Percentiles rank a stretch among this genome's conserved stretches.
Conservation (phyloP, 73 alveolate genomes). For the Uronychia binucleata region DNA sequence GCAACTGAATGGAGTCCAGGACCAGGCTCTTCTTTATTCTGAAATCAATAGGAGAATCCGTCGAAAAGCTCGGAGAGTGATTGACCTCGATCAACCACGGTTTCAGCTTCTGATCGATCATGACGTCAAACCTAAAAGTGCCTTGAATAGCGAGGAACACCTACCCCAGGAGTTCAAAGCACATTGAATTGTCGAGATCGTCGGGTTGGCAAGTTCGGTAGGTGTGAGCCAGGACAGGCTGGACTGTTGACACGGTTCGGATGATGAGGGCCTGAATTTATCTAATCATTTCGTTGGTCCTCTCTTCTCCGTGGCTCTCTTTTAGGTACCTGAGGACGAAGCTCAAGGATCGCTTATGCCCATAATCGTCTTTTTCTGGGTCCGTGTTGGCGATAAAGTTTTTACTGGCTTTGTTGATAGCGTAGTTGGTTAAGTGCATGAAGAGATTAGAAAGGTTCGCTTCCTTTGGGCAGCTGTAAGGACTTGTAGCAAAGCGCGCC, state of each 20-base stretch:
- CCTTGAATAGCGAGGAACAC: background rate
- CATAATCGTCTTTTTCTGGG: slow-evolving; percentile 13
- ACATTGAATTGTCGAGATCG: slow-evolving; percentile 26
- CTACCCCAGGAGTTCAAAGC: slow-evolving; percentile 58
- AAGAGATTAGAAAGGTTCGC: slow-evolving; percentile 11
- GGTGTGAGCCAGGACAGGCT: slow-evolving; percentile 38
- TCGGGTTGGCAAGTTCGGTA: slow-evolving; percentile 46
- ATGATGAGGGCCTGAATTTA: slow-evolving; percentile 31
- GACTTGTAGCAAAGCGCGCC: slow-evolving; percentile 78
- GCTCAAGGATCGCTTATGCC: slow-evolving; percentile 45
- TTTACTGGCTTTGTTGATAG: slow-evolving; percentile 37
- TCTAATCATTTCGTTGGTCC: background rate
- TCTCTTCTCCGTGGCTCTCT: slow-evolving; percentile 13
- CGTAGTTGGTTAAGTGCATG: slow-evolving; percentile 52
- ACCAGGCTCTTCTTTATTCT: slow-evolving; percentile 27
- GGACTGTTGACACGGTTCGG: slow-evolving; percentile 16
- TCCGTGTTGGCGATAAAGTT: slow-evolving; percentile 26
- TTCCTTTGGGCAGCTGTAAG: slow-evolving; percentile 59
- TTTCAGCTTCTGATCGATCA: slow-evolving; percentile 22
- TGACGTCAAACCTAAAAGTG: slow-evolving; percentile 36
- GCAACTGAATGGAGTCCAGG: slow-evolving; percentile 29
- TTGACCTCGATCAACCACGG: slow-evolving; percentile 49
- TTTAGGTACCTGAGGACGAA: slow-evolving; percentile 4
- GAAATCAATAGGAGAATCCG: slow-evolving; percentile 47
- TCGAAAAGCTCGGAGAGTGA: slow-evolving; percentile 36